Conservation (phyloP, 331 rosid genomes). For the Pyracantha coccinea region DNA sequence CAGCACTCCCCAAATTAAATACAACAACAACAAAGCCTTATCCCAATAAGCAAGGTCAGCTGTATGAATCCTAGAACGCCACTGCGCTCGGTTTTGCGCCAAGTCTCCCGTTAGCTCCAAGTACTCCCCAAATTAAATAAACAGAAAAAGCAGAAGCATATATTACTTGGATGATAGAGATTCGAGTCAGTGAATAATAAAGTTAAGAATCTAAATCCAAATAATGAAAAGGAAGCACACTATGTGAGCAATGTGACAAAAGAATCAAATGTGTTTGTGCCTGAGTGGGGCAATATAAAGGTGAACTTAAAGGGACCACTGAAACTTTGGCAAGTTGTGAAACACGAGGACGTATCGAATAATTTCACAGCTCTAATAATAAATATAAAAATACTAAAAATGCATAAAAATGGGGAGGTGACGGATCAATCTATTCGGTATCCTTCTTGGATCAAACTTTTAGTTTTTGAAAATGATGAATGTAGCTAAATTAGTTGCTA, state of each 20-base stretch:
- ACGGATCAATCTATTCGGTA: not conserved
- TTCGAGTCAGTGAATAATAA: not conserved
- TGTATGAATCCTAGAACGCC: too few relatives aligned
- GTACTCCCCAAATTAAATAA: not conserved
- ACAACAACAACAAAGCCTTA: too few relatives aligned
- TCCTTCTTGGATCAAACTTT: too few relatives aligned
- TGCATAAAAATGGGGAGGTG: not conserved
- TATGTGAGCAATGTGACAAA: conserved; percentile 7
- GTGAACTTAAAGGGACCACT: conserved; percentile 12
- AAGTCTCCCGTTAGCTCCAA: not conserved
- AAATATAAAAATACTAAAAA: not conserved
- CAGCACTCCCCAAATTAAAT: not conserved
- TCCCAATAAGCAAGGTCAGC: not conserved
- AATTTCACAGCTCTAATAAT: not conserved
- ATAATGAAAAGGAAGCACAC: not conserved
- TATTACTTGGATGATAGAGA: not conserved
- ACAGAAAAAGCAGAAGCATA: not conserved
- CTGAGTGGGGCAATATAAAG: not conserved
- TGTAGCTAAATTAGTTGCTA: not conserved
- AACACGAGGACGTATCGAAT: not conserved
- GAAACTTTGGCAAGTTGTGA: conserved; percentile 6
- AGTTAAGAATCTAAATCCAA: not conserved
- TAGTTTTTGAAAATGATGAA: too few relatives aligned
- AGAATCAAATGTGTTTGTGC: conserved; percentile 9
- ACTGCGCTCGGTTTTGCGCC: too few relatives aligned